Conservation (phyloP, 2,329 filamentous ascomycete genomes). For the Tolypocladium cylindrosporum region DNA sequence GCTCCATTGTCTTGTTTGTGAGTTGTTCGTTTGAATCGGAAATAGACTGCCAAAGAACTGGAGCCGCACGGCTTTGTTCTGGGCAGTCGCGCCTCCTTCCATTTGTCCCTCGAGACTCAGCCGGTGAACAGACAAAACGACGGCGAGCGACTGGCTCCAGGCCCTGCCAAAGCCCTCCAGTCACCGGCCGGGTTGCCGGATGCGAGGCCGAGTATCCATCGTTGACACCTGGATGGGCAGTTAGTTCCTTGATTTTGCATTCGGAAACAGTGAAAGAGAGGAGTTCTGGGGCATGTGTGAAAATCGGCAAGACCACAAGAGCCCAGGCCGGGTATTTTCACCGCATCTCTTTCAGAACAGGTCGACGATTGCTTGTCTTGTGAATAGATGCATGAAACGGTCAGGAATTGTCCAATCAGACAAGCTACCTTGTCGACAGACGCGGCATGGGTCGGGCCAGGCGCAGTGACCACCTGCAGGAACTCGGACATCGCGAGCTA, state of each 20-base stretch:
- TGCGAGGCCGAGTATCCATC: neutral
- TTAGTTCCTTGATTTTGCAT: neutral
- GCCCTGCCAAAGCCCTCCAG: no score
- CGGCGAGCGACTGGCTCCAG: neutral
- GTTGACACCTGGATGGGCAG: neutral
- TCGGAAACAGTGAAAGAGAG: neutral
- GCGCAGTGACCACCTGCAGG: neutral
- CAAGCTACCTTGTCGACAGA: neutral
- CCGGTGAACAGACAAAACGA: neutral
- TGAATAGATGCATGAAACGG: conserved; percentile 8
- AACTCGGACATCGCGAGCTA: neutral
- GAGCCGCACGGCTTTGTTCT: neutral
- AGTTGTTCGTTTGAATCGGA: neutral
- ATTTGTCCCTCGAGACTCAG: neutral
- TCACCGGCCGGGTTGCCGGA: neutral
- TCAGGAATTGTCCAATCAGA: neutral
- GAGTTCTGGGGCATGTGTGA: neutral
- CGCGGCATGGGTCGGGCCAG: neutral
- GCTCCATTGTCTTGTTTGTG: neutral
- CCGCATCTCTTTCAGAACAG: conserved; percentile 22
- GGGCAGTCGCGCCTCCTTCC: neutral
- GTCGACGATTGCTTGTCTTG: conserved; percentile 22
- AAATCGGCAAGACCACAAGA: conserved; percentile 5
- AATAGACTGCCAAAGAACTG: conserved; percentile 1
- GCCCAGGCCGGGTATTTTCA: conserved; percentile 15